Conservation (phyloP, 2,329 filamentous ascomycete genomes). For the Colletotrichum horii region DNA sequence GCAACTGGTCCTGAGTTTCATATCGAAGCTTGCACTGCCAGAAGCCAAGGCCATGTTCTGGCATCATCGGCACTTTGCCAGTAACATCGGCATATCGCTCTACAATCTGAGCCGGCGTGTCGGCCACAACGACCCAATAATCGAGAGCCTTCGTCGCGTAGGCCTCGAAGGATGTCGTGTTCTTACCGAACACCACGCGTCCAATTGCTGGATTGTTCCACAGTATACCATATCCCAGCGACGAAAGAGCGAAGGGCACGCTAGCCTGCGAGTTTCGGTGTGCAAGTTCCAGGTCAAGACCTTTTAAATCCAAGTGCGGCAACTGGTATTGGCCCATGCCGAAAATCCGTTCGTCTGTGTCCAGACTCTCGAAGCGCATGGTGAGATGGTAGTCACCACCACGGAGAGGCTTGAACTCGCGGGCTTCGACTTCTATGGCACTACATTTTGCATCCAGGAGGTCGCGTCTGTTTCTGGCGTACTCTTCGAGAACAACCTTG, state of each 20-base stretch:
- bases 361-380: slow-evolving; percentile 57
- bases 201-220: slow-evolving; percentile 69
- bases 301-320: slow-evolving; percentile 62
- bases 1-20: slow-evolving; percentile 64
- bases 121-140: slow-evolving; percentile 64
- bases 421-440: slow-evolving; percentile 56
- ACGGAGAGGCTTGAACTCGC: slow-evolving; percentile 56
- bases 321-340: slow-evolving; percentile 73
- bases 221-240: slow-evolving; percentile 61
- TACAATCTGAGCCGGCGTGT: slow-evolving; percentile 56
- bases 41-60: slow-evolving; percentile 67
- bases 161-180: slow-evolving; percentile 63
- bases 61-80: slow-evolving; percentile 66
- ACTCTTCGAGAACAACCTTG: slow-evolving; percentile 36
- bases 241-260: slow-evolving; percentile 63
- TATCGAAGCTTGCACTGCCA: slow-evolving; percentile 71
- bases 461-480: slow-evolving; percentile 27
- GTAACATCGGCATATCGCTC: slow-evolving; percentile 58
- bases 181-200: slow-evolving; percentile 61
- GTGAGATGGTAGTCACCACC: slow-evolving; percentile 59
- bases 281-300: slow-evolving; percentile 62
- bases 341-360: slow-evolving; percentile 59
- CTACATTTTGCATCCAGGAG: slow-evolving; percentile 58
- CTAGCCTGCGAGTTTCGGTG: slow-evolving; percentile 68
- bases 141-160: slow-evolving; percentile 59